These are phyloP conservation scores for Sicyos baderoa DNA, from an alignment of 306 rosid genomes.

Conservation along the genomic window DNA sequence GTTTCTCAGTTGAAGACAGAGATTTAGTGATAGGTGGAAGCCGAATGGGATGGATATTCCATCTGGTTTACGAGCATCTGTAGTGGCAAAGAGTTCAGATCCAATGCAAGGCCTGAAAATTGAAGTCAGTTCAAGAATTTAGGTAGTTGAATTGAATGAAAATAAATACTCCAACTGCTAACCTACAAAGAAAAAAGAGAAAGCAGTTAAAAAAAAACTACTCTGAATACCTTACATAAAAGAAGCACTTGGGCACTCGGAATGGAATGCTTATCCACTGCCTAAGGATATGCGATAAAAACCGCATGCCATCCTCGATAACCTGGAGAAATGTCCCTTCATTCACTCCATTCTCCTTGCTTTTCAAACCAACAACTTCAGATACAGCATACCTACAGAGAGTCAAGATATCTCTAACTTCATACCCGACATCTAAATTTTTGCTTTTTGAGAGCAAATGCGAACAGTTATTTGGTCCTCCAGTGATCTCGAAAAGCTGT, in stretches of 20 bases:
- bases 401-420: constrained; percentile 29
- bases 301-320: constrained; percentile 28
- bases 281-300: constrained; percentile 24
- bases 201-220: neutral
- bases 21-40: constrained; percentile 37
- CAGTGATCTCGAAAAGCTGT: constrained; percentile 30
- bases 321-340: constrained; percentile 24
- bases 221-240: constrained; percentile 42
- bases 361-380: constrained; percentile 27
- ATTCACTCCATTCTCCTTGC: constrained; percentile 16
- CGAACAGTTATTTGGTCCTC: constrained; percentile 23
- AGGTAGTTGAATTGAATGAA: neutral
- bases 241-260: constrained; percentile 45
- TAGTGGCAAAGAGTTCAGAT: constrained; percentile 38
- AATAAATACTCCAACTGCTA: constrained; percentile 3
- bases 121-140: constrained; percentile 11
- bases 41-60: constrained; percentile 32
- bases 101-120: constrained; percentile 47
- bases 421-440: constrained; percentile 22
- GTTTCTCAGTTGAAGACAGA: constrained; percentile 53
- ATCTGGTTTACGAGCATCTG: constrained; percentile 22
- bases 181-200: neutral
- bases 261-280: constrained; percentile 47
- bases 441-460: constrained; percentile 28
- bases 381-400: constrained; percentile 36